phyloP scores from a whole-genome alignment of 768 basidiomycete species.

The Boletus rufocinnamomeus region DNA sequence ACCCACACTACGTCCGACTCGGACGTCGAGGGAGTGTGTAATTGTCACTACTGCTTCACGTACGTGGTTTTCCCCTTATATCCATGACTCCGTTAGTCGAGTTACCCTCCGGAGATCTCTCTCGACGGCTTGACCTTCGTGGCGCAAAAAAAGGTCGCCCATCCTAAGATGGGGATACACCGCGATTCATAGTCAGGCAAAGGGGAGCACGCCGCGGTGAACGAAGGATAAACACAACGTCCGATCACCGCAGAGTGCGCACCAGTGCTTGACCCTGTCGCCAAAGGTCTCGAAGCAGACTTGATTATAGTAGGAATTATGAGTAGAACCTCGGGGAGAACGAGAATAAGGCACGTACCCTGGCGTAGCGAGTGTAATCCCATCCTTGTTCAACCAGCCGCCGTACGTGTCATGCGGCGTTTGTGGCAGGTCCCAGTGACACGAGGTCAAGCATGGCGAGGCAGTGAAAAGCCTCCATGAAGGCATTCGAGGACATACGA shows the following conservation, averaged over 20 bases:
- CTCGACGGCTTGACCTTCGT: slow-evolving; percentile 65
- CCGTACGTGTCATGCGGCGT: not conserved
- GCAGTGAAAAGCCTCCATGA: not conserved
- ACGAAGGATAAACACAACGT: slow-evolving; percentile 22
- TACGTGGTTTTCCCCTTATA: slow-evolving; percentile 43
- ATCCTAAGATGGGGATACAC: slow-evolving; percentile 71
- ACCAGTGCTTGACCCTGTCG: slow-evolving; percentile 77
- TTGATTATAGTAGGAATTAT: slow-evolving; percentile 29
- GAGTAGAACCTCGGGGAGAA: not conserved
- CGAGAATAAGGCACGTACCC: slow-evolving; percentile 37
- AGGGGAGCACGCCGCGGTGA: slow-evolving; percentile 13
- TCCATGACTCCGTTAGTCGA: slow-evolving; percentile 65
- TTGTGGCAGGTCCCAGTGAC: slow-evolving; percentile 54
- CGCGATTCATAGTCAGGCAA: slow-evolving; percentile 75
- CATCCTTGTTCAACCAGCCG: not conserved
- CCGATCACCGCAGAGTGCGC: slow-evolving; percentile 10
- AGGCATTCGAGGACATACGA: slow-evolving; percentile 42
- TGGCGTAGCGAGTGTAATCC: slow-evolving; percentile 50
- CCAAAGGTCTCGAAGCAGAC: slow-evolving; percentile 76
- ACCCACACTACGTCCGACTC: slow-evolving; percentile 66
- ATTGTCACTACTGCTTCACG: not conserved
- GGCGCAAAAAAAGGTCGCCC: slow-evolving; percentile 72
- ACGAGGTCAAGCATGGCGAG: slow-evolving; percentile 46
- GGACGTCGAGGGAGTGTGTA: slow-evolving; percentile 48
- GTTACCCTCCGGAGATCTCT: slow-evolving; percentile 59